A percentile compares a stretch with the other conserved stretches of the same genome.
phyloP scores from a whole-genome alignment of 225 moss, liverwort and hornwort species.

The Lunularia cruciata region DNA sequence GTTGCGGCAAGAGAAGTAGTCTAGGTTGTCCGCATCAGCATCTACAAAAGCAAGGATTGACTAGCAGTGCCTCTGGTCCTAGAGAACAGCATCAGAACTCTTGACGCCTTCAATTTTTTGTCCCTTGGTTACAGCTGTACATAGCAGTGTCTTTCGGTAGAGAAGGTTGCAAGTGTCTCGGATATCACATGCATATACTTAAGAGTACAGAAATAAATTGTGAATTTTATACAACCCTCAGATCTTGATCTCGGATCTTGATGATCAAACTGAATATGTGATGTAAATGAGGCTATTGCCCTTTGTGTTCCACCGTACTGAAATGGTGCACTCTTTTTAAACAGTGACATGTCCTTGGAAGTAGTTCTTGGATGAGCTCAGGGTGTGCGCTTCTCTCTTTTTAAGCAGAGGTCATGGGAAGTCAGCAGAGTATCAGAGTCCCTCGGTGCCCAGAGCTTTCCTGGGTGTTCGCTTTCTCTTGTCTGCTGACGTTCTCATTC shows the following conservation, averaged over 20 bases:
- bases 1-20: not conserved
- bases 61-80: slow-evolving; percentile 1
- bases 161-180: slow-evolving; percentile 18
- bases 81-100: slow-evolving; percentile 22
- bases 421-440: no score
- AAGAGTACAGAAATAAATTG: slow-evolving; percentile 23
- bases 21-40: not conserved
- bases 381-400: no score
- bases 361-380: not conserved
- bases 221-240: not conserved
- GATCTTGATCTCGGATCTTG: not conserved
- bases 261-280: not conserved
- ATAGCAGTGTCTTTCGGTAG: slow-evolving; percentile 20
- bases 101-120: slow-evolving; percentile 24
- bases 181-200: slow-evolving; percentile 12
- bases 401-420: no score
- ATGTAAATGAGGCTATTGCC: no score
- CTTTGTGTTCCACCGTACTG: not conserved
- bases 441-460: no score
- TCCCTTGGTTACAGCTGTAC: slow-evolving; percentile 23
- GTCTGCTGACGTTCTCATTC: no score
- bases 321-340: not conserved
- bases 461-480: no score
- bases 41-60: not conserved
- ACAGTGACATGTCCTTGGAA: not conserved